Conservation (phyloP, 148 eudicot genomes). For the Vaccinium vitisidaea region DNA sequence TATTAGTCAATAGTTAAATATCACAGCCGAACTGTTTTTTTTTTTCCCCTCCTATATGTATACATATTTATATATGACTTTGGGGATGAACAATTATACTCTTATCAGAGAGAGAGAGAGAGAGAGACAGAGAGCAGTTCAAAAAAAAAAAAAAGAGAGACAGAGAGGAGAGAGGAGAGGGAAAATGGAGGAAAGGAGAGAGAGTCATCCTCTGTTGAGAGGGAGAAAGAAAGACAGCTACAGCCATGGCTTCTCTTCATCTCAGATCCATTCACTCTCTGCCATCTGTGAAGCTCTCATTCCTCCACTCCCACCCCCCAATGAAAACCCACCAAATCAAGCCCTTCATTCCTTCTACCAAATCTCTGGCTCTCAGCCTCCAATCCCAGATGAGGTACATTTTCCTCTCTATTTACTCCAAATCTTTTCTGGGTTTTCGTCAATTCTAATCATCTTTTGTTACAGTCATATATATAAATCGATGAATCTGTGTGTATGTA, state of each 20-base stretch:
- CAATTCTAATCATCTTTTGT: not conserved
- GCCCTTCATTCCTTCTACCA: conserved; percentile 31
- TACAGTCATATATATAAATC: not conserved
- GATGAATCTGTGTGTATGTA: not conserved
- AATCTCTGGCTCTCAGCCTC: conserved; percentile 46
- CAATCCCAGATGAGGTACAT: conserved; percentile 51
- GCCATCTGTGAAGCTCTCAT: conserved; percentile 61
- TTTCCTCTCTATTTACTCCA: not conserved
- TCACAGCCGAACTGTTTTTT: too few relatives aligned
- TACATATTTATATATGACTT: too few relatives aligned
- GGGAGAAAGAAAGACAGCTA: conserved; percentile 30
- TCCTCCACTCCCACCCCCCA: conserved; percentile 41
- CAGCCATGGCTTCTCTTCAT: conserved; percentile 61
- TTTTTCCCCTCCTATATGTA: too few relatives aligned
- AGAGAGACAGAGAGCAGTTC: not conserved
- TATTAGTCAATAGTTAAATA: not conserved
- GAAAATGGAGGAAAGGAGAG: conserved; percentile 13
- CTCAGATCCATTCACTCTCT: conserved; percentile 56
- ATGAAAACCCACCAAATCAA: conserved; percentile 5
- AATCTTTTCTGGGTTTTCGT: not conserved
- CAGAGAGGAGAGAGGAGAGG: not conserved
- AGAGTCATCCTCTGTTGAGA: conserved; percentile 51
- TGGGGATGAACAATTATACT: too few relatives aligned
- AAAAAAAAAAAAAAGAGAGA: too few relatives aligned
- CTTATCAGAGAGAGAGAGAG: not conserved